These are phyloP conservation scores for Oldenlandia corymbosa DNA, from an alignment of 257 asterid genomes.

Conservation along the genomic window DNA sequence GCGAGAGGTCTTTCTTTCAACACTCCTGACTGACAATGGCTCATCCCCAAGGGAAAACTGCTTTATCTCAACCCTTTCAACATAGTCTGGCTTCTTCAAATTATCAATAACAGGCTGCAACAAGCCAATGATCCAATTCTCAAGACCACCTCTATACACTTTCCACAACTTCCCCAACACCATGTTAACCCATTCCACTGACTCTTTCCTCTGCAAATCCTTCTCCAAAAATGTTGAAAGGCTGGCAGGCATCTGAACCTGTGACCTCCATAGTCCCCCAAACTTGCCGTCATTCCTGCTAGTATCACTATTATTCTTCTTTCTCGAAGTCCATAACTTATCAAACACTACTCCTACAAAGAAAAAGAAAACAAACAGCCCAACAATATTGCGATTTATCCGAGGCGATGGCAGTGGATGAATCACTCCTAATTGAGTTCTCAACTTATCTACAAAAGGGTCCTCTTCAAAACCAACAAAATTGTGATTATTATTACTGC, in stretches of 20 bases:
- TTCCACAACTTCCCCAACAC: conserved; percentile 88
- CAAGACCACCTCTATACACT: conserved; percentile 63
- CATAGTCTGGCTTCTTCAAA: conserved; percentile 79
- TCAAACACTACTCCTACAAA: conserved; percentile 88
- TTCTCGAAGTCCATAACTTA: conserved; percentile 76
- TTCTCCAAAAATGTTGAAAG: conserved; percentile 61
- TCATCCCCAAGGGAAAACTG: conserved; percentile 82
- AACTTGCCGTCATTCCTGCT: conserved; percentile 20
- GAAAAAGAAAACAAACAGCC: conserved; percentile 78
- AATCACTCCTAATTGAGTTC: conserved; percentile 85
- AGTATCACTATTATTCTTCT: conserved; percentile 25
- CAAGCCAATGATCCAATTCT: conserved; percentile 79
- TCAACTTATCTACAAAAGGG: conserved; percentile 87
- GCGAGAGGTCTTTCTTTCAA: conserved; percentile 77
- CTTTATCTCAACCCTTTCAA: conserved; percentile 74
- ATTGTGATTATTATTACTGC: conserved; percentile 38
- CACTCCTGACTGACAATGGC: conserved; percentile 81
- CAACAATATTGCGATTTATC: conserved; percentile 49
- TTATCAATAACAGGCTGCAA: conserved; percentile 85
- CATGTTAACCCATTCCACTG: conserved; percentile 93
- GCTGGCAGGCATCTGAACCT: conserved; percentile 47
- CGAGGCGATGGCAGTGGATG: conserved; percentile 90
- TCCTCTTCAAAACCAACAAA: conserved; percentile 65
- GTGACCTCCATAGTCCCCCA: conserved; percentile 33
- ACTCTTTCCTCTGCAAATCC: conserved; percentile 83